Evolutionary conservation across 2,329 filamentous ascomycete genomes (phyloP), one percentile per base, ranked within the genome.

Genomic region (Ambrosiella cleistominuta): DNA sequence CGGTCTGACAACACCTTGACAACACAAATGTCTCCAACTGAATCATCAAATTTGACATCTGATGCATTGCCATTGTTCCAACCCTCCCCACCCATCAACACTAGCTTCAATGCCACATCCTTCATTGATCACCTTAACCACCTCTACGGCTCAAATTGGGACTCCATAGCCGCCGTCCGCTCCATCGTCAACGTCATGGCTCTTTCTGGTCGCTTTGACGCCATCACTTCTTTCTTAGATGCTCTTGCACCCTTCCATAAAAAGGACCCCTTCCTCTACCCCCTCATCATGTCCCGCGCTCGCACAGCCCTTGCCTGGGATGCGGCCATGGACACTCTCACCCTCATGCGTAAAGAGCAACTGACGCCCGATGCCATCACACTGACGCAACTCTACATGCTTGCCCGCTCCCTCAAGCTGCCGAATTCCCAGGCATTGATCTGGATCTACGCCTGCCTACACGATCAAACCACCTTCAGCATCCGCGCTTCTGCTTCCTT

Each of bases 71-170:
- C 27, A 27, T 27, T 27, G 27, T 27, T 12, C 8, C 17, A 11
- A 13, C 7, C 7, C 54, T 11, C 39, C 17, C 9, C 8, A 35
- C 13, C 50, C 7, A 17, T 11, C 1, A 37, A 38, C 3, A 12
- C 47, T 9, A 57, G 61, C 0, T 76, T 78, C 60, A 73, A 75
- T 62, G 63, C 68, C 3, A 65, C 65, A 15, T 57, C 62, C 0
- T 76, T 78, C 59, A 57, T 76, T 7, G 61, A 63, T 8, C 66
- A 69, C 39, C 73, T 75, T 63, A 63, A 68, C 4, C 65, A 65
- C 7, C 68, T 72, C 2, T 78, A 77, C 64, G 74, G 75, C 3
- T 62, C 66, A 1, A 66, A 66, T n/a, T 79, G 76, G 76, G 65
- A 74, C 40, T 70, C 68, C 4, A 63, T 62, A 19, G 62, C 63